Base-by-base conservation (phyloP, 1,284 basidiomycete species). In the Ganoderma lingzhi region DNA sequence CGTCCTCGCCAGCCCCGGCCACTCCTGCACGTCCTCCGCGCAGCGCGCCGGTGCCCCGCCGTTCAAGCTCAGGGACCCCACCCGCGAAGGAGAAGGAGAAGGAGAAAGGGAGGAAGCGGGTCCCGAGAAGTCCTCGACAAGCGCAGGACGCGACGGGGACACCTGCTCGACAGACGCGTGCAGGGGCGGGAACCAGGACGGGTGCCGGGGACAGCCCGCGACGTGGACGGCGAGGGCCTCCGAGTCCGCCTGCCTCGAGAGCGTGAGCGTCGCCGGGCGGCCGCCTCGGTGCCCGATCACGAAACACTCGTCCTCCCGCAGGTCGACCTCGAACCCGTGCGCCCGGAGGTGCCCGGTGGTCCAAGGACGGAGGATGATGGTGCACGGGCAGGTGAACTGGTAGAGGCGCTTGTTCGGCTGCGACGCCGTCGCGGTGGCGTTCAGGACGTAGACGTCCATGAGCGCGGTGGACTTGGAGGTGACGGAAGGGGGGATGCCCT, bases 321-420 rank as follows among this genome's bases (percentile, higher is more conserved):
- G 53, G 30, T 23, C 23, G 5, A 28, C 3, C 15, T 56, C 53
- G 30, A 56, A 56, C 2, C 53, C 53, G 15, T 32, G 17, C 23
- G 32, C 17, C 30, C 32, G 28, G 15, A 56, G 53, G 32, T 56
- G 53, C 53, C 8, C 30, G 5, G 15, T 14, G 30, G 53, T 56
- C 53, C 53, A 56, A 1, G 53, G 53, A 3, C 53, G 53, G 53
- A 56, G 32, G 53, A 56, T 32, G 10, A 56, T 35, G 30, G 53
- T 56, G 53, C 53, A 56, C 53, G 53, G 53, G 53, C 30, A 35
- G 14, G 53, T 56, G 15, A 56, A 56, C 30, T 56, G 53, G 53
- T 32, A 35, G 30, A 56, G 17, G 23, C 53, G 53, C 30, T 56
- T 56, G 15, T 23, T 23, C 14, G 30, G 53, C 30, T 17, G 30